These are phyloP conservation scores for Alternaria arborescens DNA, from an alignment of 2,329 filamentous ascomycete genomes.

Conservation along the genomic window DNA sequence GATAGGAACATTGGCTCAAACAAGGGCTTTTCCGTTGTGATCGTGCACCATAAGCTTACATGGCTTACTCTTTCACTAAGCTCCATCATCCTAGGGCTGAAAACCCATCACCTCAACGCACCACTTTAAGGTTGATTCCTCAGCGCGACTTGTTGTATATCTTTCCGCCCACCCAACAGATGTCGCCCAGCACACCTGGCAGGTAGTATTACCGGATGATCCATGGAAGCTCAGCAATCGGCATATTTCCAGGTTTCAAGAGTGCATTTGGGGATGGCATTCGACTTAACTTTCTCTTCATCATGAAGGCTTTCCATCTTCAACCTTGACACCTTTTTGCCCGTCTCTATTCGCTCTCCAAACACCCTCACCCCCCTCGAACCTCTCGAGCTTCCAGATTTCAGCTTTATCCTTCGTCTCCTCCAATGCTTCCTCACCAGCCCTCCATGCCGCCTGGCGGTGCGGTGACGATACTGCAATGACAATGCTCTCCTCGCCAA, in stretches of 20 bases:
- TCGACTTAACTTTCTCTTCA: slow-evolving; percentile 7
- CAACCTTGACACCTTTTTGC: slow-evolving; percentile 62
- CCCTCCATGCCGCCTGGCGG: slow-evolving; percentile 83
- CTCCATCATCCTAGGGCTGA: background rate
- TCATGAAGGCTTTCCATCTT: slow-evolving; percentile 21
- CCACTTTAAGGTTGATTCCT: background rate
- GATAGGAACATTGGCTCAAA: background rate
- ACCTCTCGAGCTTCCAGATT: slow-evolving; percentile 94
- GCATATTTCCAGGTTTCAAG: background rate
- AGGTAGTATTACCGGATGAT: background rate
- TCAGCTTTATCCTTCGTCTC: slow-evolving; percentile 86
- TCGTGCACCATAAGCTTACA: background rate
- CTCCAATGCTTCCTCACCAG: slow-evolving; percentile 89
- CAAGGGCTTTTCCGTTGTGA: background rate
- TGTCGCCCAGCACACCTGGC: background rate
- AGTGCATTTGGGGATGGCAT: background rate
- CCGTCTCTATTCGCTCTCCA: slow-evolving; percentile 92
- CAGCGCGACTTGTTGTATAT: background rate
- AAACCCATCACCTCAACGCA: background rate
- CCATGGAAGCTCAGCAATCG: background rate
- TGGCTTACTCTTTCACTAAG: background rate
- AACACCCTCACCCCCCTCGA: slow-evolving; percentile 76
- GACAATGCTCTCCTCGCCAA: slow-evolving; percentile 92
- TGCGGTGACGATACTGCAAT: slow-evolving; percentile 88
- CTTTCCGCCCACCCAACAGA: background rate